Evolutionary conservation across 83 land plant species (phyloP), one percentile per base, ranked within the genome.

Genomic region (Picea abies): DNA sequence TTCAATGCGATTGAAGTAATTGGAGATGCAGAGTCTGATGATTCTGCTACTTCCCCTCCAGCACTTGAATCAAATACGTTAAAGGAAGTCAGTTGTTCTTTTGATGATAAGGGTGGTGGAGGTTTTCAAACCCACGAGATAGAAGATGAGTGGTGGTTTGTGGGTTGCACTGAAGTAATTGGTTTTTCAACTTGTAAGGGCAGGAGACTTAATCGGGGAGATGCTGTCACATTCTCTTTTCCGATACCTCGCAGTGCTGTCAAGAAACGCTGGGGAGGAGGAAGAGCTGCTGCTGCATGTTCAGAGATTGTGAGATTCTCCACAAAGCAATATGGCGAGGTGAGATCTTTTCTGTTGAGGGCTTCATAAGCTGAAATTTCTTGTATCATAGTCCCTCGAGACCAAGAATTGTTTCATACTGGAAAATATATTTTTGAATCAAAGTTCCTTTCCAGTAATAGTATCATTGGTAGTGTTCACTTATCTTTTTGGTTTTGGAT

Each of bases 241-340:
- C 97, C 97, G 22, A 22, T 56, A 3, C 15, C 69, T 73, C 49
- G 41, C 49, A 39, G 58, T 52, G 12, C 58, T 52, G 58, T 47
- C 14, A 52, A 2, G 12, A 65, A 70, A 2, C 32, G 60, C 1
- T 84, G 87, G 83, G 81, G 79, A 37, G 82, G 84, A 26, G 86
- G 84, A 8, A 84, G 78, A 85, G 83, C 87, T 44, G 87, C 73
- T 25, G 52, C 70, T 14, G 94, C 90, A 61, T 75, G 84, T 26
- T 81, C 90, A 10, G 92, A 84, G 68, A 93, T 95, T 70, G 96
- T 96, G 71, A 85, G 98, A 23, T 94, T 96, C 85, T 86, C 91
- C 47, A 94, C 93, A 20, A 84, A 84, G 68, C 79, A 86, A n/a
- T 75, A 63, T 76, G 98, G 98, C 71, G 97, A 95, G 92, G 98